Evolutionary conservation across 2,329 filamentous ascomycete species (phyloP), one percentile per base, ranked within the genome.

Genomic region (Podosphaera leucotricha): DNA sequence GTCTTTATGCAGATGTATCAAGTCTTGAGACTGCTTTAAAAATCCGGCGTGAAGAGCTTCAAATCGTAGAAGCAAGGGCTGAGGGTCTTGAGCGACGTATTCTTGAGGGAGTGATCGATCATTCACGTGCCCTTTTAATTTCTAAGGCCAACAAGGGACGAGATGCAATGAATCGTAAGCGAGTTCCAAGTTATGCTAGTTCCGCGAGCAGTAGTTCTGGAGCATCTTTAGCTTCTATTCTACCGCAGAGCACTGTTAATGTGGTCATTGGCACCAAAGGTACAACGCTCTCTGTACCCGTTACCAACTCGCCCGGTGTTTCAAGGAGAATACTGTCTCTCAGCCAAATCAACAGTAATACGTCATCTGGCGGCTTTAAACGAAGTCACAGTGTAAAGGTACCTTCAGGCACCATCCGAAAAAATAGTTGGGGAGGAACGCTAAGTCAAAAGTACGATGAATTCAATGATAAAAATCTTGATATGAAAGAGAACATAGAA

Each of bases 21-120:
- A 82, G 84, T 7, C 71, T 98, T 1, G 84, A 95, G 58, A 95
- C 84, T 7, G 87, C 90, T 0, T 70, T 95, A 24, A 75, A 79
- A 16, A 77, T 95, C 46, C 80, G 90, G 44, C 80, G 83, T 38
- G 87, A 95, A 52, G 90, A 95, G 62, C 73, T 98, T 47, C 75
- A 83, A 39, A 71, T 80, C 21, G 94, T 98, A 81, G 87, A 95
- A 59, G 66, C 71, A 10, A 80, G 87, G 49, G 90, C 87, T 2
- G 85, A 94, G 59, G 73, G 75, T 2, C 68, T 98, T 20, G 90
- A 98, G 63, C 80, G 86, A 43, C 77, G 90, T 21, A 93, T 98
- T 52, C 65, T 98, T 26, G 87, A 95, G 51, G 86, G 87, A 21
- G 83, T 95, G 49, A 92, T 98, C 64, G 86, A 95, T 54, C 87